Evolutionary conservation across 2,329 filamentous ascomycete species (phyloP).

Genomic region (Geosmithia putterillii): DNA sequence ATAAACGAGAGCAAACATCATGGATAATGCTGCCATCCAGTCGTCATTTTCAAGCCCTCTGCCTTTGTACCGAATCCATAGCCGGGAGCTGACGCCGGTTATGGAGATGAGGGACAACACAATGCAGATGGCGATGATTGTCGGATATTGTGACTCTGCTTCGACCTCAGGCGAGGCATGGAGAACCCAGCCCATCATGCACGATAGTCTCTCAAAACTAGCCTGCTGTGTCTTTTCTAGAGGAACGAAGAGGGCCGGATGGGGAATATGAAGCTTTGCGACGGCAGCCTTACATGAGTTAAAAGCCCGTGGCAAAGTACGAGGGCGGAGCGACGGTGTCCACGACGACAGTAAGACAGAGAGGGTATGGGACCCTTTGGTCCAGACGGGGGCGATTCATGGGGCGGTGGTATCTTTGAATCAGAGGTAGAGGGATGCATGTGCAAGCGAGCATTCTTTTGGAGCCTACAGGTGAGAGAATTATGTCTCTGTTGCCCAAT

Average conservation of each 20-base stretch:
- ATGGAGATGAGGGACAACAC: constrained; percentile 29
- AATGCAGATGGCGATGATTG: constrained; percentile 35
- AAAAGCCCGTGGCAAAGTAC: not conserved
- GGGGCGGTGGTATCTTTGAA: not conserved
- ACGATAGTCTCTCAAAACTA: not conserved
- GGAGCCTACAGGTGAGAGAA: not conserved
- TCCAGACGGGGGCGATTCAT: not conserved
- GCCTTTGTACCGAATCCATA: constrained; percentile 27
- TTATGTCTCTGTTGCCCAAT: not conserved
- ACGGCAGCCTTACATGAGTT: not conserved
- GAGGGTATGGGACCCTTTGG: not conserved
- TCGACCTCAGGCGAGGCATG: constrained; percentile 34
- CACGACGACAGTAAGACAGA: not conserved
- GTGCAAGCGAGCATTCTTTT: not conserved
- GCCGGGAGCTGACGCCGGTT: constrained; percentile 23
- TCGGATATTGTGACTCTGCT: constrained; percentile 30
- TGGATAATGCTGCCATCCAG: constrained; percentile 25
- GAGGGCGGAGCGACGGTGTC: not conserved
- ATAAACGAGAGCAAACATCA: constrained; percentile 34
- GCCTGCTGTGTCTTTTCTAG: not conserved
- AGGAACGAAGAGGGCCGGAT: not conserved
- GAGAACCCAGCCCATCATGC: constrained; percentile 35
- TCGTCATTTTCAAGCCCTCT: constrained; percentile 35
- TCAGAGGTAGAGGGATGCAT: not conserved
- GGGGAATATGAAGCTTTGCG: not conserved